Evolutionary conservation across 2,329 filamentous ascomycete genomes (phyloP).

Genomic region (Cladorrhinum sp.): DNA sequence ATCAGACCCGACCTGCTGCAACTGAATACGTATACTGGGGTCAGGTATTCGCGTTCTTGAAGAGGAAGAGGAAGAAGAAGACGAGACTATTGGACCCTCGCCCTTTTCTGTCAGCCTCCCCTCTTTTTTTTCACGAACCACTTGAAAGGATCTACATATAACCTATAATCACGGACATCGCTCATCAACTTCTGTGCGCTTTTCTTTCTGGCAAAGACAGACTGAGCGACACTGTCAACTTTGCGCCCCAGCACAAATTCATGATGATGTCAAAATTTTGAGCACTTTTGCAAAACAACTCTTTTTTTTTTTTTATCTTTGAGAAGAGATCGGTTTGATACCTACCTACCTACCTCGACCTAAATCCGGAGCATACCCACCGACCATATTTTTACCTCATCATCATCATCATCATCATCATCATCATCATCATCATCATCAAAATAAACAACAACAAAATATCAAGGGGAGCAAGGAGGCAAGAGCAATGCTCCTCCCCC

Average conservation of each 20-base stretch:
- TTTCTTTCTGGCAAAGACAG: too few species aligned
- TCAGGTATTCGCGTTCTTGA: background rate
- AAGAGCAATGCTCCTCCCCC: background rate
- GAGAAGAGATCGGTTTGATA: background rate
- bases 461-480: background rate
- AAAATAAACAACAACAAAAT: background rate
- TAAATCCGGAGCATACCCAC: background rate
- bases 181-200: background rate
- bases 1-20: background rate
- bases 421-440: background rate
- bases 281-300: background rate
- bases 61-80: too few species aligned
- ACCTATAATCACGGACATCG: background rate
- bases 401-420: background rate
- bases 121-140: background rate
- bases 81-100: too few species aligned
- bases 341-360: background rate
- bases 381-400: too few species aligned
- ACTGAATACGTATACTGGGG: background rate
- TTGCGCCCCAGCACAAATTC: background rate
- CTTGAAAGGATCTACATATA: too few species aligned
- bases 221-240: too few species aligned
- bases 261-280: background rate
- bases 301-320: background rate
- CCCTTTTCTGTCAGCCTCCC: background rate